phyloP scores from a whole-genome alignment of 2,329 filamentous ascomycete species.

The Lachnellula cervina region DNA sequence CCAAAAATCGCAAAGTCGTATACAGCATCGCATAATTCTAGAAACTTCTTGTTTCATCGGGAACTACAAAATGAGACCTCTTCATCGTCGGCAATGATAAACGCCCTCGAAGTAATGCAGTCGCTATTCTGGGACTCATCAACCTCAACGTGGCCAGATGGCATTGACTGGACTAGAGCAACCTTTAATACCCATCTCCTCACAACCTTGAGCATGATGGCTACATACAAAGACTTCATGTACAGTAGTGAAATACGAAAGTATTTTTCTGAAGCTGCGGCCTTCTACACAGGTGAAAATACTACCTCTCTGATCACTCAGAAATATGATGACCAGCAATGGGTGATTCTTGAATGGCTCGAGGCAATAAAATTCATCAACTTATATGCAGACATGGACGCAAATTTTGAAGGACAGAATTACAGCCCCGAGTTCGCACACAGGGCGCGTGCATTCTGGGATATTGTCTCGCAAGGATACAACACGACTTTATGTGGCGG shows the following conservation, averaged over 20 bases:
- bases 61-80: too few relatives aligned
- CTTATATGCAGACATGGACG: constrained; percentile 58
- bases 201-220: constrained; percentile 68
- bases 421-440: constrained; percentile 77
- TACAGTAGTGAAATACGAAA: constrained; percentile 41
- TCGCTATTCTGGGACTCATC: constrained; percentile 69
- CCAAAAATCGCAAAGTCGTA: too few relatives aligned
- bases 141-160: constrained; percentile 69
- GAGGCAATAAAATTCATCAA: constrained; percentile 74
- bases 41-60: too few relatives aligned
- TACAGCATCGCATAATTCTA: too few relatives aligned
- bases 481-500: constrained; percentile 75
- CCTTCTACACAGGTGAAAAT: constrained; percentile 85
- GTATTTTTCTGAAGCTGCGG: constrained; percentile 71
- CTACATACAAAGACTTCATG: constrained; percentile 70
- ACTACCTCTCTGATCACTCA: constrained; percentile 67
- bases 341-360: constrained; percentile 90
- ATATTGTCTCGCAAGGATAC: constrained; percentile 74
- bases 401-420: constrained; percentile 67
- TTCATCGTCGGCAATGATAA: constrained; percentile 33
- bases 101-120: constrained; percentile 72
- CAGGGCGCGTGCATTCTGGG: constrained; percentile 79
- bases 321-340: constrained; percentile 91
- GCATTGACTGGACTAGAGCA: constrained; percentile 92
- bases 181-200: constrained; percentile 77